Evolutionary conservation across 805 yeast species (phyloP).

Genomic region (Starmerella kuoi): DNA sequence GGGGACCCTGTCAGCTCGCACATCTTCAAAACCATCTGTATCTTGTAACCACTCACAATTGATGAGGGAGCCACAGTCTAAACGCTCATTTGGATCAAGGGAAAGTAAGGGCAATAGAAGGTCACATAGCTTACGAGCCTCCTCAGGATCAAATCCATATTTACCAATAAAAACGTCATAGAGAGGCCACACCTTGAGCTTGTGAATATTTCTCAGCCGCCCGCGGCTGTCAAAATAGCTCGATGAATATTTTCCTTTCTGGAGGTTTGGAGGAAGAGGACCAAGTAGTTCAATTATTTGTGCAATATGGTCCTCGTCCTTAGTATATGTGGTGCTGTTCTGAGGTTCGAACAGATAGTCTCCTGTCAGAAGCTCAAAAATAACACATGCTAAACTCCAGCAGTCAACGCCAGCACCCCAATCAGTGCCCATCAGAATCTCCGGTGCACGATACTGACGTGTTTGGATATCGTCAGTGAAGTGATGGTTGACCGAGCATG

Average conservation of each 20-base stretch:
- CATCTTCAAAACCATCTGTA: slow-evolving; percentile 62
- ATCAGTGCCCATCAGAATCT: slow-evolving; percentile 58
- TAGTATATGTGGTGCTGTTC: slow-evolving; percentile 43
- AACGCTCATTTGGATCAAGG: slow-evolving; percentile 66
- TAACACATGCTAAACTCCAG: slow-evolving; percentile 90
- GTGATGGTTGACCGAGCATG: slow-evolving; percentile 69
- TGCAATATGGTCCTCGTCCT: slow-evolving; percentile 93
- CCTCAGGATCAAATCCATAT: slow-evolving; percentile 57
- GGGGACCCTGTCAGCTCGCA: slow-evolving; percentile 56
- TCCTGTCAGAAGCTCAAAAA: slow-evolving; percentile 85
- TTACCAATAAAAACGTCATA: slow-evolving; percentile 72
- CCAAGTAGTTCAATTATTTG: slow-evolving; percentile 82
- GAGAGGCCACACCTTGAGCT: slow-evolving; percentile 81
- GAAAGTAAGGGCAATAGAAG: slow-evolving; percentile 75
- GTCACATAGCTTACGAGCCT: slow-evolving; percentile 61
- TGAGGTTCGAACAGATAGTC: slow-evolving; percentile 90
- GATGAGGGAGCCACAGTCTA: slow-evolving; percentile 94
- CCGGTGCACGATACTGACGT: slow-evolving; percentile 87
- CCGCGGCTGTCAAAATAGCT: slow-evolving; percentile 55
- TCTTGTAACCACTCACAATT: slow-evolving; percentile 57
- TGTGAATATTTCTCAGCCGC: slow-evolving; percentile 63
- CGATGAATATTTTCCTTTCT: slow-evolving; percentile 48
- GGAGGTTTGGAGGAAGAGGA: slow-evolving; percentile 47
- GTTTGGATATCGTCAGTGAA: slow-evolving; percentile 86
- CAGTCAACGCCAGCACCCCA: slow-evolving; percentile 96